Base-by-base conservation (phyloP, 306 rosid genomes). In the Casuarina cunninghamiana region DNA sequence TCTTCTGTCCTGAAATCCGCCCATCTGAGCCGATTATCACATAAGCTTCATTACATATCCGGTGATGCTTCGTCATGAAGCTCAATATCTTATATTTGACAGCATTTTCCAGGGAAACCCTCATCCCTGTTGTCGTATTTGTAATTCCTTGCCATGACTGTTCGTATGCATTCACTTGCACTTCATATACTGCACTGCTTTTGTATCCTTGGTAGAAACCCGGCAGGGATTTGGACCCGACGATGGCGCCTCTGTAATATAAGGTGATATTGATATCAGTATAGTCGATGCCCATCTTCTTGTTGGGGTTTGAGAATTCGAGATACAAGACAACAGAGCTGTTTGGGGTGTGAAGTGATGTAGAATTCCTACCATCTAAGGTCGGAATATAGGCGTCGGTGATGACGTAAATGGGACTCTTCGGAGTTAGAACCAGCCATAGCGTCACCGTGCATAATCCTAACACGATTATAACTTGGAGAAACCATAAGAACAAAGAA, bases 71-170 rank as follows among this genome's bases (percentile, higher is more conserved):
- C 13, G 84, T 76, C 21, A 35, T 62, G 68, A 8, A 53, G 11
- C 69, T 2, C 42, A 81, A 16, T 75, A 76, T 62, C 80, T 51
- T 62, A 45, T 75, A 81, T 53, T 51, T 42, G 7, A 81, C 76
- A 41, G 13, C 21, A 19, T 63, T 70, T 67, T 60, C 67, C 72
- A 80, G 39, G 65, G 48, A 32, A 54, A 80, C 70, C 63, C 32
- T 54, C 19, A 80, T 44, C 15, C 17, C 68, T 46, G 60, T 46
- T 15, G 44, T 53, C 16, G 62, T 39, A 37, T 49, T 19, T 7
- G 70, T 41, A 60, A 35, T 21, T 44, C 32, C 17, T 61, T 32
- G 15, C 26, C 17, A 5, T 3, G 38, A 48, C 13, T n/a, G 39
- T n/a, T 41, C 51, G 75, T 74, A 44, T 74, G 72, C 55, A 17